Evolutionary conservation across 2,329 filamentous ascomycete species (phyloP).

Genomic region (Aspergillus tamarii): DNA sequence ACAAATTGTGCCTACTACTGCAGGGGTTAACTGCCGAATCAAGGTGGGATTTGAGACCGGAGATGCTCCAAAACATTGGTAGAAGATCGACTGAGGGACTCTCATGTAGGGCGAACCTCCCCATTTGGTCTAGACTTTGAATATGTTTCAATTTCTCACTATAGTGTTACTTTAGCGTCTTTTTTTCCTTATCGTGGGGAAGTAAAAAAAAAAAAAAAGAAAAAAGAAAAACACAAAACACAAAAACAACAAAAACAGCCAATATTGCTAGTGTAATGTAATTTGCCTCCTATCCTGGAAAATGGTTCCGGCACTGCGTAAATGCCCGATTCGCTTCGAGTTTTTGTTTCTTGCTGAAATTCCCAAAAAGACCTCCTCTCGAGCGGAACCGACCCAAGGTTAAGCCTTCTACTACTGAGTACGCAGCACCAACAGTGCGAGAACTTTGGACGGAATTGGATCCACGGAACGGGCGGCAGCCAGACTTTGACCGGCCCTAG

Average conservation of each 20-base stretch:
- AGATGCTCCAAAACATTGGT: neutral
- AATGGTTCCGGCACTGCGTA: slow-evolving; percentile 7
- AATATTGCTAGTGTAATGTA: neutral
- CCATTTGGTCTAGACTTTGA: neutral
- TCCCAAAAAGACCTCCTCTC: neutral
- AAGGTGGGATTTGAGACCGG: neutral
- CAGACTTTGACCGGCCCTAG: slow-evolving; percentile 17
- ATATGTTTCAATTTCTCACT: neutral
- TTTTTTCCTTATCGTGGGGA: neutral
- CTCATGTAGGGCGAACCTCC: neutral
- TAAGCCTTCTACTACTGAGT: neutral
- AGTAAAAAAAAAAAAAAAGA: neutral
- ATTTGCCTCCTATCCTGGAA: slow-evolving; percentile 6
- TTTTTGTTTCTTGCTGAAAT: neutral
- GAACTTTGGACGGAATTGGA: slow-evolving; percentile 7
- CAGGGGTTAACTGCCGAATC: neutral
- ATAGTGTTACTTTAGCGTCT: neutral
- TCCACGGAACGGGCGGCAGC: slow-evolving; percentile 13
- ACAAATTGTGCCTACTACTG: neutral
- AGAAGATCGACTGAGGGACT: neutral
- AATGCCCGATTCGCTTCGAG: neutral
- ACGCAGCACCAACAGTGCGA: neutral
- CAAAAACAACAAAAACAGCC: neutral
- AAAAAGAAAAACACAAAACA: too few species aligned
- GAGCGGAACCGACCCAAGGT: slow-evolving; percentile 8